Evolutionary conservation across 2,329 filamentous ascomycete species (phyloP).

Genomic region (Tolypocladium cylindrosporum): DNA sequence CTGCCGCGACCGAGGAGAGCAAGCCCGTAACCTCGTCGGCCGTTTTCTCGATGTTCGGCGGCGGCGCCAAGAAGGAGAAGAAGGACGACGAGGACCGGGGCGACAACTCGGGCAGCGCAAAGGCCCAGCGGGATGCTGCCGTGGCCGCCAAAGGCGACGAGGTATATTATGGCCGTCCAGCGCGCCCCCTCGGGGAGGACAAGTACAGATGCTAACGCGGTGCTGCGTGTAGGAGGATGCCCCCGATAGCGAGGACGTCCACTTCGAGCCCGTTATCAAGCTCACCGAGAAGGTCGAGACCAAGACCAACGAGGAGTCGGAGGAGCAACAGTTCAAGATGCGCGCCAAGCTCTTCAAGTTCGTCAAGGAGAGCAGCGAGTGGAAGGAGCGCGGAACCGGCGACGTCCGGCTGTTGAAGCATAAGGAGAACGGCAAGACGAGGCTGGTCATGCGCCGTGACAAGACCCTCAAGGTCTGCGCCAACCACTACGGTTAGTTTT

Average conservation of each 20-base stretch:
- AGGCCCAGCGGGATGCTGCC: slow-evolving; percentile 60
- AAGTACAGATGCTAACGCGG: slow-evolving; percentile 1
- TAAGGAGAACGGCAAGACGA: slow-evolving; percentile 96
- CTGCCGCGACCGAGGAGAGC: slow-evolving; percentile 9
- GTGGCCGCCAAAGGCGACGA: slow-evolving; percentile 48
- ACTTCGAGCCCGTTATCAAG: slow-evolving; percentile 95
- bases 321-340: slow-evolving; percentile 99
- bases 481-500: slow-evolving; percentile 88
- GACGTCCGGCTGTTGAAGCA: slow-evolving; percentile 96
- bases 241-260: slow-evolving; percentile 82
- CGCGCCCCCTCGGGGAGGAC: background rate
- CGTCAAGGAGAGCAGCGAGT: slow-evolving; percentile 81
- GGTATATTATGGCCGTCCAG: slow-evolving; percentile 25
- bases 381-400: slow-evolving; percentile 98
- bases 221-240: slow-evolving; percentile 51
- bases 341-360: slow-evolving; percentile 99
- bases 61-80: slow-evolving; percentile 93
- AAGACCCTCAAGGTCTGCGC: slow-evolving; percentile 99
- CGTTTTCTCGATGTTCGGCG: slow-evolving; percentile 98
- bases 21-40: slow-evolving; percentile 44
- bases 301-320: slow-evolving; percentile 96
- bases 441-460: slow-evolving; percentile 96
- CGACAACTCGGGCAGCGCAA: slow-evolving; percentile 82
- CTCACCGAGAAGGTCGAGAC: slow-evolving; percentile 94
- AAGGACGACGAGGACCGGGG: slow-evolving; percentile 75